phyloP scores from a whole-genome alignment of 495 filamentous ascomycete species.

The Hypoxylon lenormandii region DNA sequence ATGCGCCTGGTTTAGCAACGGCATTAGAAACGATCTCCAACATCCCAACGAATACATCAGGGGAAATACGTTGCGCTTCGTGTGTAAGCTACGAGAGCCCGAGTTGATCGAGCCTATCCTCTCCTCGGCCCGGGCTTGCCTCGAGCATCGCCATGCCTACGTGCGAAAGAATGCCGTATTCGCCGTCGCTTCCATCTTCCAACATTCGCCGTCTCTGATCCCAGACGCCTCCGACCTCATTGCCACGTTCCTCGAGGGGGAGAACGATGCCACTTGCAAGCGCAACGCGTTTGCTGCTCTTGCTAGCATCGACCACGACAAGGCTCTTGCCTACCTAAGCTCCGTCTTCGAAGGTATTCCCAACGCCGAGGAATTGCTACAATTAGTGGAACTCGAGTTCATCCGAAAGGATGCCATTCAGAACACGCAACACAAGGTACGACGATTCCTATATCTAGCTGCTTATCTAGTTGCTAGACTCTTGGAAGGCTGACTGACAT shows the following conservation, averaged over 20 bases:
- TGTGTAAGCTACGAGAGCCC: conserved; percentile 94
- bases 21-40: conserved; percentile 96
- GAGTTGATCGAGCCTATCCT: conserved; percentile 96
- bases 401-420: conserved; percentile 97
- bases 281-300: conserved; percentile 96
- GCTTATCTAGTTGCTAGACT: conserved; percentile 36
- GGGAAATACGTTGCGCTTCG: conserved; percentile 94
- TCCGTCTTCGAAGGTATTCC: conserved; percentile 93
- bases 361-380: conserved; percentile 92
- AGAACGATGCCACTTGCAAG: conserved; percentile 97
- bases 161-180: conserved; percentile 98
- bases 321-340: conserved; percentile 87
- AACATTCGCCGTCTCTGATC: conserved; percentile 89
- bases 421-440: conserved; percentile 91
- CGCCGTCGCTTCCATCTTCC: conserved; percentile 90
- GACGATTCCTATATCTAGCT: conserved; percentile 2
- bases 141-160: conserved; percentile 96
- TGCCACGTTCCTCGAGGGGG: conserved; percentile 85
- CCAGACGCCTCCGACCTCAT: conserved; percentile 96
- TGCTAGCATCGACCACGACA: conserved; percentile 89
- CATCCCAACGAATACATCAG: conserved; percentile 98
- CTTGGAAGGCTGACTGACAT: conserved; percentile 50
- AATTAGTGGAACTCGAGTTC: conserved; percentile 94
- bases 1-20: conserved; percentile 73
- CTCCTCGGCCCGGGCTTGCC: conserved; percentile 87